These are phyloP conservation scores for Scytalidium sp. DNA, from an alignment of 2,329 filamentous ascomycete genomes.

Conservation along the genomic window DNA sequence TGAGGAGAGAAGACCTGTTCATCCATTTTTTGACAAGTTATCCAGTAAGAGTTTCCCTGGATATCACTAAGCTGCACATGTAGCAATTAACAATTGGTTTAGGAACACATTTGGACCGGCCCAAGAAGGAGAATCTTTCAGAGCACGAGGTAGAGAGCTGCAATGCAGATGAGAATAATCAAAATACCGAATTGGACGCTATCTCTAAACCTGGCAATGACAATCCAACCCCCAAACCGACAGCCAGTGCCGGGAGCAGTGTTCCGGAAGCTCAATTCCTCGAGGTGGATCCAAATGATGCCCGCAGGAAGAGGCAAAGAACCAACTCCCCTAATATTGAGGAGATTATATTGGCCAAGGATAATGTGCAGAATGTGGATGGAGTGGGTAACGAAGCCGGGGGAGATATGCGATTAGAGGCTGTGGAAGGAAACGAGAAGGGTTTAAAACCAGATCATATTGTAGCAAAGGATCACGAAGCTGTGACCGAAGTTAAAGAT, in stretches of 20 bases:
- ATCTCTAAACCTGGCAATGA: too few species aligned
- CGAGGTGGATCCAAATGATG: constrained; percentile 28
- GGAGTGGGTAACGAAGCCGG: not conserved
- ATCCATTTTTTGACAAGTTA: constrained; percentile 28
- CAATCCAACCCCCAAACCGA: constrained; percentile 1
- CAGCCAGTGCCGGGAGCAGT: not conserved
- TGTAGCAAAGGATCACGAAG: not conserved
- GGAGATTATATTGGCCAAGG: not conserved
- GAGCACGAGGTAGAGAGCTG: not conserved
- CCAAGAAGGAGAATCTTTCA: not conserved
- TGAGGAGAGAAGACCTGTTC: constrained; percentile 22
- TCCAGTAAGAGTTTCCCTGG: constrained; percentile 17
- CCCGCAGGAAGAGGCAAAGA: constrained; percentile 41
- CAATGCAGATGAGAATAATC: not conserved
- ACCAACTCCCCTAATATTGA: constrained; percentile 28
- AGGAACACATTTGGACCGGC: not conserved
- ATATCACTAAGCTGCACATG: not conserved
- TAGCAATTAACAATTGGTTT: not conserved
- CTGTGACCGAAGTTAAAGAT: not conserved
- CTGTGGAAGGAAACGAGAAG: not conserved
- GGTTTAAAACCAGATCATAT: not conserved
- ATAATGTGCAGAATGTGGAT: not conserved
- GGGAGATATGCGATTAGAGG: not conserved
- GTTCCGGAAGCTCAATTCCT: constrained; percentile 5
- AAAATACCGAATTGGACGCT: not conserved